A percentile compares a stretch with the other conserved stretches of the same genome.
Conservation (phyloP, 352 stramenopile genomes). For the Halophytophthora batemanensis region DNA sequence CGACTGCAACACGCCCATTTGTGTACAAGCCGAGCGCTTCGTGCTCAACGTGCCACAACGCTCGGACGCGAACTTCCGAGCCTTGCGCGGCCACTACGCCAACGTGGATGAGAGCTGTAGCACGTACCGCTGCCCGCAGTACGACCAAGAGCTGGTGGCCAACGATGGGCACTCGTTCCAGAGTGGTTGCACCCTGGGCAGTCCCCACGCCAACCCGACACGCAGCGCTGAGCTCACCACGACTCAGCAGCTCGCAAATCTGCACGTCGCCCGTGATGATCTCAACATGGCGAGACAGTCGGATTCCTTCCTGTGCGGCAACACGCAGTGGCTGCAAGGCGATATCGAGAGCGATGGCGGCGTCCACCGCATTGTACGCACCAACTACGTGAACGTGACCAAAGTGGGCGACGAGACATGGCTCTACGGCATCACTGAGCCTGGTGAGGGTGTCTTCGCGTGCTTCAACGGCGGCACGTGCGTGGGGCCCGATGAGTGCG, state of each 20-base stretch:
- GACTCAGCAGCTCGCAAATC: slow-evolving; percentile 40
- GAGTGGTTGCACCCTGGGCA: slow-evolving; percentile 86
- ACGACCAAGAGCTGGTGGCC: slow-evolving; percentile 82
- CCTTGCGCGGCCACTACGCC: slow-evolving; percentile 60
- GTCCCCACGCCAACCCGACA: slow-evolving; percentile 48
- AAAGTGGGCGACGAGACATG: slow-evolving; percentile 70
- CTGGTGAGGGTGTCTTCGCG: slow-evolving; percentile 93
- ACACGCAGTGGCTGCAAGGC: slow-evolving; percentile 90
- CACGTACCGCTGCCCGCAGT: slow-evolving; percentile 78
- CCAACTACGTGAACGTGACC: slow-evolving; percentile 94
- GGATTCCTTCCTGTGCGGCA: slow-evolving; percentile 79
- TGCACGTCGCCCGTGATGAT: slow-evolving; percentile 50
- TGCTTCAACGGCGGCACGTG: slow-evolving; percentile 94
- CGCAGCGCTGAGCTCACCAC: slow-evolving; percentile 25
- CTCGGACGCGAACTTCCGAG: slow-evolving; percentile 31
- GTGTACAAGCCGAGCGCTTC: slow-evolving; percentile 90
- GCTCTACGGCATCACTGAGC: slow-evolving; percentile 45
- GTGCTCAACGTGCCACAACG: slow-evolving; percentile 76
- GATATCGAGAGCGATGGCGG: slow-evolving; percentile 76
- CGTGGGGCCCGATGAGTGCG: slow-evolving; percentile 89
- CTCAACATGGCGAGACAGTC: slow-evolving; percentile 61
- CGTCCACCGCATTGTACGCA: slow-evolving; percentile 54
- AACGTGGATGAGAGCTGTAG: slow-evolving; percentile 31
- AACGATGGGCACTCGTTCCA: slow-evolving; percentile 94
- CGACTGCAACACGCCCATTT: slow-evolving; percentile 96